Evolutionary conservation across 2,329 filamentous ascomycete species (phyloP), one percentile per base, ranked within the genome.

Genomic region (Alternaria sp.): DNA sequence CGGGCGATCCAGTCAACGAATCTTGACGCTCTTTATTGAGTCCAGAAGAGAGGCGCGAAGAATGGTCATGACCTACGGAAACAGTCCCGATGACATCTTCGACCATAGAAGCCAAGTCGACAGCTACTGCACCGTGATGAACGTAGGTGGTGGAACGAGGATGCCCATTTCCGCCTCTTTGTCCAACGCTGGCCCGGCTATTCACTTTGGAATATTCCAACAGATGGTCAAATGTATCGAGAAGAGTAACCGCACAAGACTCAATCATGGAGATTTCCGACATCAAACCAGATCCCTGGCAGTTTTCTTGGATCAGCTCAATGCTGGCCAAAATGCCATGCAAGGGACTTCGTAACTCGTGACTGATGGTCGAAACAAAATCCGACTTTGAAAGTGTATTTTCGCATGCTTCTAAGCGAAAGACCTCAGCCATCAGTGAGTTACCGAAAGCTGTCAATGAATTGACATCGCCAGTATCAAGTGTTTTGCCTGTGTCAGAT

Each of bases 341-440:
- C 4, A 71, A 60, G 84, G 85, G 15, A 85, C 71, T 5, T 81
- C 85, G n/a, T 78, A 87, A 75, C 63, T 87, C 85, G 65, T 87
- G 85, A 26, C 80, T 83, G 37, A 86, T 83, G 1, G 80, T 82
- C 0, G 82, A 82, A 26, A 87, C 80, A 55, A 87, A 84, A 49
- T 86, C 83, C 1, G 81, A 81, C 65, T 87, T 87, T 4, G 83
- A 82, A 53, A 80, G 61, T 6, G 55, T 62, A 7, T 55, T 60
- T n/a, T 55, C 43, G n/a, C 79, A 70, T 3, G 79, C 80, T 30
- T 82, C 79, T 11, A 83, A 63, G 15, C 81, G 72, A 30, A 79
- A 76, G 2, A 83, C 68, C 58, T 84, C 81, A 3, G 79, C 80
- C 74, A 83, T 79, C n/a, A 84, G 74, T 4, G 60, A 60, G 20